Base-by-base conservation (phyloP, 371 early-diverging fungal species). In the Batkoa obscura region DNA sequence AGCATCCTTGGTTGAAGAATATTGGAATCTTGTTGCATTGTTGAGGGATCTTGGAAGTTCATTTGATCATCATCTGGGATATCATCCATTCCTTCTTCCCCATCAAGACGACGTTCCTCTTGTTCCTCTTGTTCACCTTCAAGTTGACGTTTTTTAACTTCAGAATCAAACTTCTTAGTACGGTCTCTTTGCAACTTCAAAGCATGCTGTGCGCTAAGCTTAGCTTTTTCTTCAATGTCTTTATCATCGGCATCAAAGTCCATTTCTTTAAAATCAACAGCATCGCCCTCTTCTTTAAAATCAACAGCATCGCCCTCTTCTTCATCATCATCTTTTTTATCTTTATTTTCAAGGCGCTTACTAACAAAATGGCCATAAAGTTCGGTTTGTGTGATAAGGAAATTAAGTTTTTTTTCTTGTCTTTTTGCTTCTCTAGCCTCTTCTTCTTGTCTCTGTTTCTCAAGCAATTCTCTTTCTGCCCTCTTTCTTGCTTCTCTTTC, bases 321-420 rank as follows among this genome's bases (percentile, higher is more conserved):
- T 15, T 15, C 23, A 32, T 47, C 23, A 12, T 65, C 57, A 12
- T 62, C 66, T 36, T 51, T 60, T 15, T 51, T 33, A 6, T 61
- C 62, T 0, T 56, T 32, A 58, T 13, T 66, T 13, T 72, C 74
- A 43, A 87, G 79, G 64, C 88, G 88, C 56, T 81, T 79, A 42
- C 86, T 86, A 56, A 96, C 82, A 73, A 96, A 98, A 69, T 94
- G 94, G 59, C 90, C 86, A 72, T 90, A 98, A 1, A 97, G 73
- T 63, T 98, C 97, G 3, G 97, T 96, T 66, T 98, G 96, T 0
- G 86, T 88, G 56, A 96, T 85, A 58, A 98, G 74, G 64, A 95
- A 96, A 65, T 94, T 88, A 51, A 98, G 81, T 67, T 98, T 98
- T 59, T 89, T 80, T 3, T 84, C 84, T 66, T 96, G 95, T 55